Conservation (phyloP, 2,329 filamentous ascomycete genomes). For the Microsporum canis region DNA sequence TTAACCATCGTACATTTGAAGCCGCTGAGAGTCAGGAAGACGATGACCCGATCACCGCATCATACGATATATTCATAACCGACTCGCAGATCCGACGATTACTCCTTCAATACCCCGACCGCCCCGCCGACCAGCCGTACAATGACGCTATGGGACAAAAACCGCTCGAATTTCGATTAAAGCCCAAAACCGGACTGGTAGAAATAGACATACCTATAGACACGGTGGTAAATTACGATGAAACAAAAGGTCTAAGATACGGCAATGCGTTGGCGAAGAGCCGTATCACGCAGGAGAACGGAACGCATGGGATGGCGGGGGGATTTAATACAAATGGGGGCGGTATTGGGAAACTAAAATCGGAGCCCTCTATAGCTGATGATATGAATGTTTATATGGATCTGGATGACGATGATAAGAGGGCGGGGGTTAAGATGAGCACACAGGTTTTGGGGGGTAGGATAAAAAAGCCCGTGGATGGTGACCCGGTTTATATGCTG, state of each 20-base stretch:
- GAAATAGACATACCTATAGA: conserved; percentile 85
- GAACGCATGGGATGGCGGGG: conserved; percentile 58
- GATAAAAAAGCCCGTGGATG: conserved; percentile 56
- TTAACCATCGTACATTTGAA: background rate
- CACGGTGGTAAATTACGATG: conserved; percentile 64
- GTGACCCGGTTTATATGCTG: conserved; percentile 71
- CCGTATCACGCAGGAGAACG: conserved; percentile 45
- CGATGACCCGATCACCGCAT: conserved; percentile 57
- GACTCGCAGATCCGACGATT: conserved; percentile 59
- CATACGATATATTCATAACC: conserved; percentile 80
- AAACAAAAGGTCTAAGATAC: conserved; percentile 69
- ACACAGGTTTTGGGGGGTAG: conserved; percentile 80
- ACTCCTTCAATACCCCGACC: conserved; percentile 73
- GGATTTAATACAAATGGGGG: conserved; percentile 48
- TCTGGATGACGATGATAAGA: conserved; percentile 16
- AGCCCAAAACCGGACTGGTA: conserved; percentile 68
- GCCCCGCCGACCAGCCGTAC: conserved; percentile 53
- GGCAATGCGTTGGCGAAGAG: conserved; percentile 59
- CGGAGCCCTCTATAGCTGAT: conserved; percentile 5
- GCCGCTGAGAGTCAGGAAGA: conserved; percentile 6
- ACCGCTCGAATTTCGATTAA: conserved; percentile 68
- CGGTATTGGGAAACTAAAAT: conserved; percentile 17
- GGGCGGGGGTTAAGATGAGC: conserved; percentile 48
- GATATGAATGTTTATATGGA: conserved; percentile 8
- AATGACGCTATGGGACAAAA: conserved; percentile 43